Evolutionary conservation across 1,284 basidiomycete species (phyloP).

Genomic region (Apiotrichum montevideense): DNA sequence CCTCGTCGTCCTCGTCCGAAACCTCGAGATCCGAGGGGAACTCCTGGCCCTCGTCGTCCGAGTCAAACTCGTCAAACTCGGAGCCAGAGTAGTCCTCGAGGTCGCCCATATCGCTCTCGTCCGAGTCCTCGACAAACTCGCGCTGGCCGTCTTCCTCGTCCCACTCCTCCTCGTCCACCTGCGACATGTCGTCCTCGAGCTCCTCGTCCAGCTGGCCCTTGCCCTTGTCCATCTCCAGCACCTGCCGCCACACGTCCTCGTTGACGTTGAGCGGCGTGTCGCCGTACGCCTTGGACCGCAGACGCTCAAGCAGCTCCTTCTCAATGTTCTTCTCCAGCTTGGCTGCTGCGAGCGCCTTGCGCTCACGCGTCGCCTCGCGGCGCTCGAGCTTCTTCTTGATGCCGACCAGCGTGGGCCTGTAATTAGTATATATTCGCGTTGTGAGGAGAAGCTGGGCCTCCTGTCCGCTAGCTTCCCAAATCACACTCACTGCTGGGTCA

Average conservation of each 20-base stretch:
- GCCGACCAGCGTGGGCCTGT: constrained; percentile 83
- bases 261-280: constrained; percentile 98
- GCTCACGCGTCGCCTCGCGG: constrained; percentile 86
- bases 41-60: constrained; percentile 30
- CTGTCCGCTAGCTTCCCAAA: no score
- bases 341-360: constrained; percentile 90
- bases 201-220: constrained; percentile 51
- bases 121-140: constrained; percentile 75
- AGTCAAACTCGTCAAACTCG: constrained; percentile 44
- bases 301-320: constrained; percentile 88
- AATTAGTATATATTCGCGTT: not conserved
- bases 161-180: constrained; percentile 55
- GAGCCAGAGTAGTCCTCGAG: constrained; percentile 56
- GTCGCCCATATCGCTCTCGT: constrained; percentile 53
- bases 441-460: no score
- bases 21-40: constrained; percentile 45
- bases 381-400: constrained; percentile 97
- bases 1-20: constrained; percentile 39
- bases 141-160: constrained; percentile 51
- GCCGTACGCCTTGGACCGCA: constrained; percentile 95
- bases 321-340: constrained; percentile 93
- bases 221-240: constrained; percentile 66
- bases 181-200: constrained; percentile 54
- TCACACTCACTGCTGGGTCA: constrained; percentile 72
- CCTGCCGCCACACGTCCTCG: constrained; percentile 89